These are phyloP conservation scores for Leccinum fibrillosum DNA, from an alignment of 768 basidiomycete species.

Conservation along the genomic window DNA sequence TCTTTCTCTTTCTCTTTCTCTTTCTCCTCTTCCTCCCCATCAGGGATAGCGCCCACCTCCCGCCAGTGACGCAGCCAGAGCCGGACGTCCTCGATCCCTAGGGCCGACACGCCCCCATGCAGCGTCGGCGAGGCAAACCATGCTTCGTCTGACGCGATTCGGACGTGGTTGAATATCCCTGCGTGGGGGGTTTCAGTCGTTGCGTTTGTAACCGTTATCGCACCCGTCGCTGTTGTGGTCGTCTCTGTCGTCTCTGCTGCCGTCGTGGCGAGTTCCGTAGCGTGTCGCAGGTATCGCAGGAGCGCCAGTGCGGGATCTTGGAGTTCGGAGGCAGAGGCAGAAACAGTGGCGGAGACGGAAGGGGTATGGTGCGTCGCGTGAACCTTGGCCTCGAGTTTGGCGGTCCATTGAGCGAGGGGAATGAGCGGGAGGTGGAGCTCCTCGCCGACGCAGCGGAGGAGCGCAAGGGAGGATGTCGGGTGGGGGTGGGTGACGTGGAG, in stretches of 20 bases:
- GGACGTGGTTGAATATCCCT: not conserved
- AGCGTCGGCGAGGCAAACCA: slow-evolving; percentile 11
- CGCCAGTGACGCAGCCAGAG: slow-evolving; percentile 12
- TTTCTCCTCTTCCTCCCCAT: not conserved
- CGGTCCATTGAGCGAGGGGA: slow-evolving; percentile 10
- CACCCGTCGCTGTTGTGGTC: not conserved
- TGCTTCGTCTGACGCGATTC: slow-evolving; percentile 1
- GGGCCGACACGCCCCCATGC: not conserved
- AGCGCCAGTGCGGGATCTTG: slow-evolving; percentile 5
- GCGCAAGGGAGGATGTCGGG: slow-evolving; percentile 7
- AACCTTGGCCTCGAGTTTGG: slow-evolving; percentile 5
- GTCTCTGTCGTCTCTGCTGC: not conserved
- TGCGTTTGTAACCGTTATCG: not conserved
- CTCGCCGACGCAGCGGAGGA: slow-evolving; percentile 5
- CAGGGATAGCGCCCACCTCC: slow-evolving; percentile 3
- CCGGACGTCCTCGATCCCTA: slow-evolving; percentile 4
- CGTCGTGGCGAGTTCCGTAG: not conserved
- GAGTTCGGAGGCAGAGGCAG: not conserved
- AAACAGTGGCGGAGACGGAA: not conserved
- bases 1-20: not conserved
- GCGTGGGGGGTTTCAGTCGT: not conserved
- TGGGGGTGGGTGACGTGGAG: slow-evolving; percentile 13
- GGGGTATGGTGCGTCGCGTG: not conserved
- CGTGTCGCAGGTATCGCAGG: not conserved
- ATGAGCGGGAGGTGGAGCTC: slow-evolving; percentile 11